A percentile compares a stretch with the other conserved stretches of the same genome.
Evolutionary conservation across 768 basidiomycete genomes (phyloP).

Genomic region (Mycena leptocephala): DNA sequence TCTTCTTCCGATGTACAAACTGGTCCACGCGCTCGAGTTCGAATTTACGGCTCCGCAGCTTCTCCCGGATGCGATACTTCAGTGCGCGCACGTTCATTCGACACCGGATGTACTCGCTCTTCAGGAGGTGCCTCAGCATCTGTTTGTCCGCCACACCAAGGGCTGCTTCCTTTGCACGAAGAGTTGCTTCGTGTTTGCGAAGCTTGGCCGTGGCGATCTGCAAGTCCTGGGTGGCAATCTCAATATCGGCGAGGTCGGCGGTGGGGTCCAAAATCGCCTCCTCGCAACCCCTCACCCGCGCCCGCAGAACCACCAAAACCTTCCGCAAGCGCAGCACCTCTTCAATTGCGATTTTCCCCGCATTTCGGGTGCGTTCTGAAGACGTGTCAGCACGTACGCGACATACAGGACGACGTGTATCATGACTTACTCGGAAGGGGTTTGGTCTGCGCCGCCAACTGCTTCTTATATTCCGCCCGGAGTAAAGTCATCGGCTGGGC

Average conservation of each 20-base stretch:
- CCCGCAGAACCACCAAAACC: background rate
- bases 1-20: too few species aligned
- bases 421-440: background rate
- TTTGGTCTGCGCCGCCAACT: constrained; percentile 45
- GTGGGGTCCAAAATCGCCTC: background rate
- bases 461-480: constrained; percentile 49
- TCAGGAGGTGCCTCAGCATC: background rate
- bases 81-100: constrained; percentile 1
- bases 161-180: background rate
- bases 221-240: background rate
- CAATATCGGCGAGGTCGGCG: background rate
- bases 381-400: too few species aligned
- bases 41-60: background rate
- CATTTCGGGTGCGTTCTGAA: background rate
- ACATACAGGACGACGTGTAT: background rate
- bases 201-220: background rate
- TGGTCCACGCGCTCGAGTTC: background rate
- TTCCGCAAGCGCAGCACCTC: background rate
- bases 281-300: background rate
- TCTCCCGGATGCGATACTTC: background rate
- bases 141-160: background rate
- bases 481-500: constrained; percentile 37
- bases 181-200: background rate
- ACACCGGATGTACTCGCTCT: background rate
- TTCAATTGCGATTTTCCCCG: background rate